A percentile compares a stretch with the other conserved stretches of the same genome.
Evolutionary conservation across 2,329 filamentous ascomycete species (phyloP).

Genomic region (Trichoderma harzianum): DNA sequence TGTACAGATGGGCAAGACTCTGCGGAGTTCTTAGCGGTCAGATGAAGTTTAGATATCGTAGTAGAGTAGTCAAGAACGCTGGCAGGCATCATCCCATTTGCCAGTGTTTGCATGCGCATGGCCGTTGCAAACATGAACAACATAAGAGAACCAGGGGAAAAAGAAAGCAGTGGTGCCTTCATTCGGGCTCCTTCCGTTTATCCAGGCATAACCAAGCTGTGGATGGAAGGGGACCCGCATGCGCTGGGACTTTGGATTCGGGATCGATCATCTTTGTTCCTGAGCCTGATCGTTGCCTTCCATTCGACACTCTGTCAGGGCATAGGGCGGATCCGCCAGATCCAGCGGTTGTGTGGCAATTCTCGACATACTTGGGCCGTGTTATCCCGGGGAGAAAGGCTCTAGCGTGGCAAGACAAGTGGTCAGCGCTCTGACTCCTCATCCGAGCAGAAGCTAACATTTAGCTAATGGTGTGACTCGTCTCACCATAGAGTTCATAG

Average conservation of each 20-base stretch:
- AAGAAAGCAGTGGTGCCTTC: neutral
- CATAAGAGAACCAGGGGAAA: neutral
- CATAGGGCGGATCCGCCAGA: neutral
- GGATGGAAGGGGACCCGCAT: neutral
- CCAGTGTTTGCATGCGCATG: neutral
- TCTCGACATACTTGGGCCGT: neutral
- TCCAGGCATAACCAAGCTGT: neutral
- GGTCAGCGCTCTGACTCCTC: neutral
- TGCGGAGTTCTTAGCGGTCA: neutral
- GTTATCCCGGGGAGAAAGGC: neutral
- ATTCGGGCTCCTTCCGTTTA: neutral
- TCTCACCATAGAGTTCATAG: neutral
- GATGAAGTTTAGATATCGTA: neutral
- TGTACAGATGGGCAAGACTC: neutral
- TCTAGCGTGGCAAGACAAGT: neutral
- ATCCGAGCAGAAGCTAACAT: neutral
- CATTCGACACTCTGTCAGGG: neutral
- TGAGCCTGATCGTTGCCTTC: neutral
- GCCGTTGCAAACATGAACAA: neutral
- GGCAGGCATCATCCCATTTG: neutral
- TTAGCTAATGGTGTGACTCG: neutral
- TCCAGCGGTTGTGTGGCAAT: neutral
- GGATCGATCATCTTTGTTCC: neutral
- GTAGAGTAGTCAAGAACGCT: neutral
- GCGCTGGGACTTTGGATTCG: neutral